These are phyloP conservation scores for Mucuna pruriens DNA, from an alignment of 306 rosid genomes.

Conservation along the genomic window DNA sequence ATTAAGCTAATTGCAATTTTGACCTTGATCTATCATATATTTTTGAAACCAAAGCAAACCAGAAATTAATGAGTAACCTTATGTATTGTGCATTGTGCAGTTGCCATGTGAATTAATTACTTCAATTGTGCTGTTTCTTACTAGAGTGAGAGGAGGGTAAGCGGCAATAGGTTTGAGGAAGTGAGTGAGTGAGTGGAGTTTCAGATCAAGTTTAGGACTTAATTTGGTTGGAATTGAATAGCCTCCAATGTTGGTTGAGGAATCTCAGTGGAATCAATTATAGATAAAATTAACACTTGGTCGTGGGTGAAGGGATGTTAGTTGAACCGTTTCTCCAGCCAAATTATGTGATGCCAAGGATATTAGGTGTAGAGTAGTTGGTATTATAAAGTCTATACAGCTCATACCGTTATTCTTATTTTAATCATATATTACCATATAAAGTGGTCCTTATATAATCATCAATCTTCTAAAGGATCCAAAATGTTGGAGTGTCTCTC, in stretches of 20 bases:
- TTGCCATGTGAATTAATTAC: constrained; percentile 5
- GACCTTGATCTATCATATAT: background rate
- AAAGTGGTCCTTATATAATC: constrained; percentile 22
- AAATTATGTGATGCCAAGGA: constrained; percentile 45
- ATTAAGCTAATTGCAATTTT: constrained; percentile 7
- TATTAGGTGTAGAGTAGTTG: constrained; percentile 62
- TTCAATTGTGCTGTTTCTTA: background rate
- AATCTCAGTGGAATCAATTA: constrained; percentile 26
- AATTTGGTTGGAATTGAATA: constrained; percentile 44
- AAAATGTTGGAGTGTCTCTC: background rate
- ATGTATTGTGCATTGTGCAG: background rate
- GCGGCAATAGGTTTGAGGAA: background rate
- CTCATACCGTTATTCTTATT: constrained; percentile 29
- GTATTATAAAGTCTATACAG: constrained; percentile 50
- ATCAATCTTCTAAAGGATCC: background rate
- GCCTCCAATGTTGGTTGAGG: constrained; percentile 49
- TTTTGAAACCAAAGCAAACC: background rate
- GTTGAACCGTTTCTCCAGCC: constrained; percentile 62
- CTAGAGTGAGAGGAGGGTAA: background rate
- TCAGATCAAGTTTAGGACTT: background rate
- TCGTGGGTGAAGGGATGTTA: constrained; percentile 39
- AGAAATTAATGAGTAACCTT: background rate
- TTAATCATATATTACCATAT: background rate
- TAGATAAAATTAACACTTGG: constrained; percentile 31
- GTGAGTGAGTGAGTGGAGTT: background rate